Evolutionary conservation across 2,329 filamentous ascomycete genomes (phyloP), one percentile per base, ranked within the genome.

Genomic region (Aspergillus udagawae): DNA sequence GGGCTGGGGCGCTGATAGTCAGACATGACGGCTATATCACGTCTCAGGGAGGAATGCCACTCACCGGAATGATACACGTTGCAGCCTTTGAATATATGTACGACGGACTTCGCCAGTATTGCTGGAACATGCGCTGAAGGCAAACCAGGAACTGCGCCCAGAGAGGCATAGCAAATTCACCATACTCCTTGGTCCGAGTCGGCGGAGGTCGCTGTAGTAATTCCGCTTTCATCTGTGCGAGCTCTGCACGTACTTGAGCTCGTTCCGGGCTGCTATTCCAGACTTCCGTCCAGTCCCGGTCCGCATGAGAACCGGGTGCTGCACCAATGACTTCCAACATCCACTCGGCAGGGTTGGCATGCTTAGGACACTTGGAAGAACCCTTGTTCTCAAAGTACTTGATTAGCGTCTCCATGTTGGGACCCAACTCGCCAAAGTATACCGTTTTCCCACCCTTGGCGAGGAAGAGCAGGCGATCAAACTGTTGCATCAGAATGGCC

Each of bases 401-500:
- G 2, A 84, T 80, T 44, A 89, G 68, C 0, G 76, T 83, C 23
- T 74, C 70, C 1, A 84, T 85, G 57, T 85, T 80, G 0, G 78
- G 60, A 0, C 86, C 86, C 41, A 88, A 83, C 3, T 86, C 78
- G 0, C 86, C 86, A 70, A 88, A 88, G 65, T 89, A 89, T 0
- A 88, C 83, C 0, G 84, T 87, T 64, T 80, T 82, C 0, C 86
- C 86, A 25, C 86, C 86, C 53, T 79, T 80, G 3, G 84, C 83
- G 1, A 89, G 75, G 67, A 89, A 84, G 0, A 87, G 75, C 0
- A 87, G 73, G 0, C 80, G 79, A 61, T 88, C 85, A 51, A 87
- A 96, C 59, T 90, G 86, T 71, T 95, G 89, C 80, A 96, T 96
- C 54, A 96, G 80, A 80, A 95, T 91, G 35, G 91, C 91, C 9